These are phyloP conservation scores for Phialemonium atrogriseum DNA, from an alignment of 2,329 filamentous ascomycete genomes.

Conservation along the genomic window DNA sequence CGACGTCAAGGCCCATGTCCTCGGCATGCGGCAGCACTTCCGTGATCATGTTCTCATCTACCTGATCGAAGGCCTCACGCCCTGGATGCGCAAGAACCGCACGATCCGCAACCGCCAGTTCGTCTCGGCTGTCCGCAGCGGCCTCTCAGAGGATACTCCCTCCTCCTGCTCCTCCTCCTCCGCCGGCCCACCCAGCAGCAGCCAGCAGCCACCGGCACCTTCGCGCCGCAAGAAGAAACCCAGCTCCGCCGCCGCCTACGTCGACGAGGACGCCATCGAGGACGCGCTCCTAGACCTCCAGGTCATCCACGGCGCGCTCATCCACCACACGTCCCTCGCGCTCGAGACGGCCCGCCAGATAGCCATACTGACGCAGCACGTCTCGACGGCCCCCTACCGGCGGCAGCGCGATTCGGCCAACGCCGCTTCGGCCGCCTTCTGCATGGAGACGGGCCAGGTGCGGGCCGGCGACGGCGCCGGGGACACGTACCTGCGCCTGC, in stretches of 20 bases:
- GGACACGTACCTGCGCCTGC: conserved; percentile 67
- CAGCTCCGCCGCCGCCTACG: conserved; percentile 31
- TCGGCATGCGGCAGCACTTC: conserved; percentile 45
- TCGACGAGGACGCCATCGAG: conserved; percentile 63
- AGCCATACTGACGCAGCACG: conserved; percentile 65
- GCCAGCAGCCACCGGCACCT: conserved; percentile 10
- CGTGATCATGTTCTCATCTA: conserved; percentile 52
- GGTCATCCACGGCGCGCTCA: conserved; percentile 54
- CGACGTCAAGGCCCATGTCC: conserved; percentile 51
- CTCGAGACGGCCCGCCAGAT: conserved; percentile 68
- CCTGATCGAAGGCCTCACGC: conserved; percentile 59
- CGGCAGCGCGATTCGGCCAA: conserved; percentile 38
- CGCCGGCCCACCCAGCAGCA: conserved; percentile 2
- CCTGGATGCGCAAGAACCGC: conserved; percentile 62
- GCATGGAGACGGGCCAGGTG: conserved; percentile 73
- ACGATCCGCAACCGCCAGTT: conserved; percentile 62
- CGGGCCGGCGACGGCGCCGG: conserved; percentile 54
- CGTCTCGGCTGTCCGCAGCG: conserved; percentile 51
- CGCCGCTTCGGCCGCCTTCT: conserved; percentile 55
- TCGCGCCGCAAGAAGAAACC: conserved; percentile 31
- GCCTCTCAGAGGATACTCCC: conserved; percentile 21
- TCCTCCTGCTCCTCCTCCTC: conserved; percentile 5
- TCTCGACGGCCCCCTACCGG: conserved; percentile 68
- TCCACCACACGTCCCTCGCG: conserved; percentile 57
- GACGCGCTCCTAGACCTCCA: conserved; percentile 64